These are phyloP conservation scores for Xylariaceae sp. DNA, from an alignment of 2,329 filamentous ascomycete species.

Conservation along the genomic window DNA sequence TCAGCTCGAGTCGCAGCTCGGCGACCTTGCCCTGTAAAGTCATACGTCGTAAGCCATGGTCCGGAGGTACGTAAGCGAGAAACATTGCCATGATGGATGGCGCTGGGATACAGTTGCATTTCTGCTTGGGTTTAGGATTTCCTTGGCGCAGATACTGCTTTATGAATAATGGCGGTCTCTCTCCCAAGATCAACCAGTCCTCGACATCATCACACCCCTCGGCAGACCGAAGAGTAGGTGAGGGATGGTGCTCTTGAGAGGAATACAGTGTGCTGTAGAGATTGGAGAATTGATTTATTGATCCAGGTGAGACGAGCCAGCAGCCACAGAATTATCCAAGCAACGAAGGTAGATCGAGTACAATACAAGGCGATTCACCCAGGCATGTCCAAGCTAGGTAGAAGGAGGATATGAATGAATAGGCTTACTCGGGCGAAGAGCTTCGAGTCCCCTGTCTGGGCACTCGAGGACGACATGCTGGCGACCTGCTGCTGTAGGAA, in stretches of 20 bases:
- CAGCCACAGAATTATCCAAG: too few species aligned
- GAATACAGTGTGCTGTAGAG: neutral
- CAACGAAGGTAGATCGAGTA: too few species aligned
- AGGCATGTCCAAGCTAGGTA: neutral
- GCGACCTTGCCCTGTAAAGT: conserved; percentile 91
- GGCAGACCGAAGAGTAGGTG: too few species aligned
- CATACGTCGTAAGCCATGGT: conserved; percentile 49
- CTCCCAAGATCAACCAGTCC: too few species aligned
- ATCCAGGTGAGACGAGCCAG: neutral
- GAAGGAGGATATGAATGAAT: conserved; percentile 6
- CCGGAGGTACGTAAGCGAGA: conserved; percentile 48
- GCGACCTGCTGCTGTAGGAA: neutral
- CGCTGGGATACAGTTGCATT: conserved; percentile 16
- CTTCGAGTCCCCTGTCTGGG: conserved; percentile 88
- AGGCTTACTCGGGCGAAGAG: conserved; percentile 88
- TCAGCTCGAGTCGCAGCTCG: conserved; percentile 90
- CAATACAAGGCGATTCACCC: too few species aligned
- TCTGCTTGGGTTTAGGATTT: too few species aligned
- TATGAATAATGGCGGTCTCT: too few species aligned
- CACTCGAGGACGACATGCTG: conserved; percentile 52
- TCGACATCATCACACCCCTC: too few species aligned
- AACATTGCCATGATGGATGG: conserved; percentile 42
- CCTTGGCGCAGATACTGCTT: too few species aligned
- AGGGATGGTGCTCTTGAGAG: neutral
- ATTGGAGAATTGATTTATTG: neutral